Evolutionary conservation across 495 filamentous ascomycete genomes (phyloP).

Genomic region (Chlorociboria aeruginascens): DNA sequence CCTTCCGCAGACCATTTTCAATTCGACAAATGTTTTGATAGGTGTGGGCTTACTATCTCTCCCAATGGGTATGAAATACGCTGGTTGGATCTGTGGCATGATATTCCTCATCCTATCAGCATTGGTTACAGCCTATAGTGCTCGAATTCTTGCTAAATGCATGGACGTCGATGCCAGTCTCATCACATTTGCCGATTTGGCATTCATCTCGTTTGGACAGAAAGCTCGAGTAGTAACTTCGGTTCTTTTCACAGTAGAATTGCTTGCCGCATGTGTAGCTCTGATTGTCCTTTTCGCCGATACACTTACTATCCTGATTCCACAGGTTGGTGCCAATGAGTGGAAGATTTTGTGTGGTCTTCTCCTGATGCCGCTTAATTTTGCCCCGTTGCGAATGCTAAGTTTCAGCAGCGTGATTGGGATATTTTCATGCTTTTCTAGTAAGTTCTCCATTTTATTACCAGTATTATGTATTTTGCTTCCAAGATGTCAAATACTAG

Average conservation of each 20-base stretch:
- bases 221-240: slow-evolving; percentile 69
- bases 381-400: slow-evolving; percentile 71
- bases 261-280: slow-evolving; percentile 81
- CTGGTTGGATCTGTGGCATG: slow-evolving; percentile 83
- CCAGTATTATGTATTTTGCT: no score
- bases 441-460: slow-evolving; percentile 9
- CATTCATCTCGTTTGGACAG: slow-evolving; percentile 83
- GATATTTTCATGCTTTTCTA: slow-evolving; percentile 75
- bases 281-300: slow-evolving; percentile 91
- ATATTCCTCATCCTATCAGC: slow-evolving; percentile 62
- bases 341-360: slow-evolving; percentile 87
- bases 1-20: slow-evolving; percentile 90
- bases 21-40: slow-evolving; percentile 90
- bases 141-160: slow-evolving; percentile 75
- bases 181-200: slow-evolving; percentile 88
- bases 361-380: slow-evolving; percentile 71
- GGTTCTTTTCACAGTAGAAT: slow-evolving; percentile 77
- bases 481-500: no score
- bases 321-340: slow-evolving; percentile 51
- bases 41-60: slow-evolving; percentile 83
- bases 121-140: slow-evolving; percentile 71
- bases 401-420: slow-evolving; percentile 88
- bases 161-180: slow-evolving; percentile 64
- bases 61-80: slow-evolving; percentile 79
- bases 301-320: slow-evolving; percentile 69